Conservation (phyloP, 78 protist species). For the Pelomyxa schiedti region DNA sequence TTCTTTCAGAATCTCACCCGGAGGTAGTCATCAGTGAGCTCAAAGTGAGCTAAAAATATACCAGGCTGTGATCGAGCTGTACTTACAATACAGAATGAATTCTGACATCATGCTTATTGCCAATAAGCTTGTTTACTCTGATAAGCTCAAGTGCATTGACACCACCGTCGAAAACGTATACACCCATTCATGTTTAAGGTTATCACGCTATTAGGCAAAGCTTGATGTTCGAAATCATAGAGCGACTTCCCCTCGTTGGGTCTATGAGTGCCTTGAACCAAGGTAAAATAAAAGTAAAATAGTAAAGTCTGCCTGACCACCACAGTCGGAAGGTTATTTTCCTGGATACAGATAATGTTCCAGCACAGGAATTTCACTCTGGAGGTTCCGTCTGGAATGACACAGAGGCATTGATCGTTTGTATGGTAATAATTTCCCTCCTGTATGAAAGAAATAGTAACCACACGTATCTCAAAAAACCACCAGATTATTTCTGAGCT, state of each 20-base stretch:
- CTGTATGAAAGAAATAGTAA: too few relatives aligned
- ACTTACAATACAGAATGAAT: constrained; percentile 48
- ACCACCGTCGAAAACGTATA: not conserved
- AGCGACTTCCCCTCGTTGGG: not conserved
- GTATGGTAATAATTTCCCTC: too few relatives aligned
- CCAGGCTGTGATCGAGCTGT: constrained; percentile 2
- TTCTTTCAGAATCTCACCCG: constrained; percentile 18
- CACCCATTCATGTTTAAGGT: not conserved
- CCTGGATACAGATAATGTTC: constrained; percentile 15
- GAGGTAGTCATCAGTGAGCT: too few relatives aligned
- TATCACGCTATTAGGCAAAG: not conserved
- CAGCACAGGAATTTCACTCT: not conserved
- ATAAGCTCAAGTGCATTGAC: constrained; percentile 2
- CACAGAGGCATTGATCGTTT: not conserved
- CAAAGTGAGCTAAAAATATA: constrained; percentile 8
- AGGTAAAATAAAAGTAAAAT: not conserved
- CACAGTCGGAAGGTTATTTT: not conserved
- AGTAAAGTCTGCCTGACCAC: not conserved
- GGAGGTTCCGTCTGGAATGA: not conserved
- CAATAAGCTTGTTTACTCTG: constrained; percentile 14
- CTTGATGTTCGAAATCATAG: not conserved
- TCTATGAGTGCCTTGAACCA: not conserved
- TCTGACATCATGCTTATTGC: constrained; percentile 13
- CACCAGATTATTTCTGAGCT: not conserved
- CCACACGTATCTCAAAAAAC: too few relatives aligned